Conservation (phyloP, 2,329 filamentous ascomycete genomes). For the Alternaria gansuensis region DNA sequence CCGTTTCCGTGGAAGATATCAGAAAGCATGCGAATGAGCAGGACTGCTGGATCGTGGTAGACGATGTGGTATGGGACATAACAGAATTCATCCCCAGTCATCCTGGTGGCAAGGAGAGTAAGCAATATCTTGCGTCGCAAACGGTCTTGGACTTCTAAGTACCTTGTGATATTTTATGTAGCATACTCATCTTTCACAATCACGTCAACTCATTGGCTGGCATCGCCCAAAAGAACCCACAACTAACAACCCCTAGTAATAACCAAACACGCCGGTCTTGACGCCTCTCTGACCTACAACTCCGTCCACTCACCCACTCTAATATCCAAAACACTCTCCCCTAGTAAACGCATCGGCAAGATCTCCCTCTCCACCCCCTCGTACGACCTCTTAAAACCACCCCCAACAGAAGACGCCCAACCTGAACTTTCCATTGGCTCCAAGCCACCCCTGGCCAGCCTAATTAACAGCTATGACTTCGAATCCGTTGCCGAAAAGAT, state of each 20-base stretch:
- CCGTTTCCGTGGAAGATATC: not conserved
- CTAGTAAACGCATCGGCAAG: conserved; percentile 31
- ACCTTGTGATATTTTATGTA: not conserved
- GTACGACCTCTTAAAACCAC: not conserved
- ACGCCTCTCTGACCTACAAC: conserved; percentile 56
- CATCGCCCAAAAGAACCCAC: not conserved
- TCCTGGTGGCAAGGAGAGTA: conserved; percentile 60
- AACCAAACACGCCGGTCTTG: conserved; percentile 32
- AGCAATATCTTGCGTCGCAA: not conserved
- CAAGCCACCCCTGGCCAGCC: conserved; percentile 52
- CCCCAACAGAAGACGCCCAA: not conserved
- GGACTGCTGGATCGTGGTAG: conserved; percentile 70
- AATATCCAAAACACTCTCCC: conserved; percentile 43
- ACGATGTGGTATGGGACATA: conserved; percentile 71
- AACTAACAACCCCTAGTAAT: conserved; percentile 21
- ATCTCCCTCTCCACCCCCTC: not conserved
- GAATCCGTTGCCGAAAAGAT: conserved; percentile 53
- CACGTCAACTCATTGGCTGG: not conserved
- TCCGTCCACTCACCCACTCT: conserved; percentile 59
- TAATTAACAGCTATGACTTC: conserved; percentile 57
- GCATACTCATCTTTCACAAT: not conserved
- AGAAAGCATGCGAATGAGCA: conserved; percentile 14
- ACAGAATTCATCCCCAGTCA: conserved; percentile 68
- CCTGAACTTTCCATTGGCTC: not conserved
- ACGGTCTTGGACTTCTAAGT: not conserved